Percentiles rank a stretch among this genome's conserved stretches.
phyloP scores from a whole-genome alignment of 139 green algal species.

The Haematococcus lacustris region DNA sequence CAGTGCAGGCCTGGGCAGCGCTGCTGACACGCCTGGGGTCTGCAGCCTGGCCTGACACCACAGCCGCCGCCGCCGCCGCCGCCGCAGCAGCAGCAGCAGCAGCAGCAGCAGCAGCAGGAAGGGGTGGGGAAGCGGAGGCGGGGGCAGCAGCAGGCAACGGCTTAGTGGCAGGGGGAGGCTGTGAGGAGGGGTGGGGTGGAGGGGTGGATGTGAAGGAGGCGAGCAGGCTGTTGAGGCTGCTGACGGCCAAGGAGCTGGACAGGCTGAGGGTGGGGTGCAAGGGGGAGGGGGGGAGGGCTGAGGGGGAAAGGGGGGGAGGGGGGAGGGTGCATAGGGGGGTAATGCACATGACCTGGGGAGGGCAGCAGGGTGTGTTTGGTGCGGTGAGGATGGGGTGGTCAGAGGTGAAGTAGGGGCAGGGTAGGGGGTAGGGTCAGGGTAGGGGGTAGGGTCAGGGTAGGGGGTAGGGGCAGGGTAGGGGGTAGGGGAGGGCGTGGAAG shows the following conservation, averaged over 20 bases:
- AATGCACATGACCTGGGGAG: neutral
- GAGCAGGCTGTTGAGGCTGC: conserved; percentile 22
- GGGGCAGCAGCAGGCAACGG: conserved; percentile 36
- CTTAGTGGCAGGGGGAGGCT: neutral
- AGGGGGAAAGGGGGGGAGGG: neutral
- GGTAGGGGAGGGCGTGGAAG: no score
- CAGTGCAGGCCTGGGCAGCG: no score
- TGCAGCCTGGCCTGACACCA: neutral
- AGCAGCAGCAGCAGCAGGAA: neutral
- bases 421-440: neutral
- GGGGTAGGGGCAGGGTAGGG: no score
- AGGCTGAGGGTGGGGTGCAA: conserved; percentile 46
- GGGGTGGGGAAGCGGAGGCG: neutral
- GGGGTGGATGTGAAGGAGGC: neutral
- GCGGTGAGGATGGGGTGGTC: neutral
- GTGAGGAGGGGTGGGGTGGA: no score
- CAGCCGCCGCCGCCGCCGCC: neutral
- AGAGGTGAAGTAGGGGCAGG: neutral
- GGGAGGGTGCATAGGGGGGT: neutral
- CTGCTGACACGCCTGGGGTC: no score
- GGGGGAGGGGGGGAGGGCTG: neutral
- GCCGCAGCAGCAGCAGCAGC: neutral
- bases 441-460: no score
- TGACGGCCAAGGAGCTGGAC: conserved; percentile 37
- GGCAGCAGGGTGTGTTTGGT: neutral